Percentiles rank a stretch among this genome's conserved stretches.
phyloP scores from a whole-genome alignment of 1,284 basidiomycete genomes.

The Sanghuangporus sanghuang region DNA sequence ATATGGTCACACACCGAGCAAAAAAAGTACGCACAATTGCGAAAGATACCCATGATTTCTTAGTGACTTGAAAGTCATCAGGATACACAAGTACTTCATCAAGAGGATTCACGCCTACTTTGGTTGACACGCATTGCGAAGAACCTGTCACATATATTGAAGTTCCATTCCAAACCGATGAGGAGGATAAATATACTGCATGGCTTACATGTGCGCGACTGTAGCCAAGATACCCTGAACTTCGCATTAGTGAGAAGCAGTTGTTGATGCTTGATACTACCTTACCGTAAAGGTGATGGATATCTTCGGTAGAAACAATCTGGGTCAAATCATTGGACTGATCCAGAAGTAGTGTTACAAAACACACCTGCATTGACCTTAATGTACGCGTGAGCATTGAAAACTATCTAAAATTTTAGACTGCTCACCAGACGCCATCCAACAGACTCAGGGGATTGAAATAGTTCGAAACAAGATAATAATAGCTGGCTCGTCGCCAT shows the following conservation, averaged over 20 bases:
- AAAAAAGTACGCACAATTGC: neutral
- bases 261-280: neutral
- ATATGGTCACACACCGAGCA: neutral
- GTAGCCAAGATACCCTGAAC: slow-evolving; percentile 1
- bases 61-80: neutral
- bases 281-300: slow-evolving; percentile 13
- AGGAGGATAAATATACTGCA: neutral
- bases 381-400: neutral
- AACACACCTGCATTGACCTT: slow-evolving; percentile 7
- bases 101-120: neutral
- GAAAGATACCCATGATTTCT: neutral
- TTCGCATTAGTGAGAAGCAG: no score
- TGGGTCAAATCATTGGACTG: neutral
- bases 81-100: neutral
- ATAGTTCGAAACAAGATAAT: slow-evolving; percentile 8
- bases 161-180: neutral
- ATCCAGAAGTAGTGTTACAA: neutral
- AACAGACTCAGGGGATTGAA: slow-evolving; percentile 3
- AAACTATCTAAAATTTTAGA: no score
- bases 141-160: neutral
- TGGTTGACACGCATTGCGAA: slow-evolving; percentile 3
- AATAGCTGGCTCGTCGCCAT: neutral
- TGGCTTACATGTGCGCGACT: slow-evolving; percentile 5
- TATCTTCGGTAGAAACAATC: neutral
- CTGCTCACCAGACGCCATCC: slow-evolving; percentile 9